These are phyloP conservation scores for Leptosphaerulina australis DNA, from an alignment of 2,329 filamentous ascomycete species.

Conservation along the genomic window DNA sequence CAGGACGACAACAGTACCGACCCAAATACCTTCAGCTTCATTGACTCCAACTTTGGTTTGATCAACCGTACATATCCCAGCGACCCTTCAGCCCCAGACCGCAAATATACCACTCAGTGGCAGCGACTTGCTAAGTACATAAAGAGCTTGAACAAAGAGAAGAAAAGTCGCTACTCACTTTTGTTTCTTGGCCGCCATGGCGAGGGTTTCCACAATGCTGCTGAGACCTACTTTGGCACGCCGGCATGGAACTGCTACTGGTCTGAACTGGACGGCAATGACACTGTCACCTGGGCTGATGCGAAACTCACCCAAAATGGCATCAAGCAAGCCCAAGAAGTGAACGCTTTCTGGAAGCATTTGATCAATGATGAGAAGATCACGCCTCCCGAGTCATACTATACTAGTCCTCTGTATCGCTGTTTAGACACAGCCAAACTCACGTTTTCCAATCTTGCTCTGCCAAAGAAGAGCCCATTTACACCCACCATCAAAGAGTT, in stretches of 20 bases:
- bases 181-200: slow-evolving; percentile 73
- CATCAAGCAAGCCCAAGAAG: slow-evolving; percentile 62
- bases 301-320: slow-evolving; percentile 66
- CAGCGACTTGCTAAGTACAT: slow-evolving; percentile 67
- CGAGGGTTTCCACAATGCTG: slow-evolving; percentile 69
- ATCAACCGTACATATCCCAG: slow-evolving; percentile 67
- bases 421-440: slow-evolving; percentile 67
- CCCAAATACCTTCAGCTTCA: slow-evolving; percentile 58
- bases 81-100: slow-evolving; percentile 50
- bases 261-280: slow-evolving; percentile 68
- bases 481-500: slow-evolving; percentile 67
- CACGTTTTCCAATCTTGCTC: slow-evolving; percentile 62
- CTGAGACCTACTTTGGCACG: slow-evolving; percentile 70
- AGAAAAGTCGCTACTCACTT: slow-evolving; percentile 65
- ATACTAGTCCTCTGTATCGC: slow-evolving; percentile 67
- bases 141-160: slow-evolving; percentile 58
- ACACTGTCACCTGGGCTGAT: slow-evolving; percentile 67
- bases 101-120: slow-evolving; percentile 64
- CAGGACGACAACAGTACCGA: slow-evolving; percentile 66
- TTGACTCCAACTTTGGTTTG: slow-evolving; percentile 65
- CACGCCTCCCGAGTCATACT: slow-evolving; percentile 68
- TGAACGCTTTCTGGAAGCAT: slow-evolving; percentile 64
- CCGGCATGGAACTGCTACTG: slow-evolving; percentile 75
- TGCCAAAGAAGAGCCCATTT: slow-evolving; percentile 61
- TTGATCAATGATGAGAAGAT: slow-evolving; percentile 59